A percentile compares a stretch with the other conserved stretches of the same genome.
Conservation (phyloP, 176 grass and related monocot species). For the Aegilops umbellulata region DNA sequence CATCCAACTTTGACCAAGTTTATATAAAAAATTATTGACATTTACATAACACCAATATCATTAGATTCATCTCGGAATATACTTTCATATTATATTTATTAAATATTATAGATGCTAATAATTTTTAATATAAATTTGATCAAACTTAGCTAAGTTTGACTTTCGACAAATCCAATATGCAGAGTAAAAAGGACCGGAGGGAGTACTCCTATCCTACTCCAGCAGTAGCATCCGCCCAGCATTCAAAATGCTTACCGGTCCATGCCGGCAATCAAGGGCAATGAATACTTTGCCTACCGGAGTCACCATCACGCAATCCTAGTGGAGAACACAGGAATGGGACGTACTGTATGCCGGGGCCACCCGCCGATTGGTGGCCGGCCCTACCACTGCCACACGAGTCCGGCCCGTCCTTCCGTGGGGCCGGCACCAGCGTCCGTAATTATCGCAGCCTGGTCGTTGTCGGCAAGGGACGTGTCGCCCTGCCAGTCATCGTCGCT, state of each 20-base stretch:
- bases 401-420: neutral
- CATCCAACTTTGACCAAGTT: no score
- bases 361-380: neutral
- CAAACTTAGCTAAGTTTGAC: no score
- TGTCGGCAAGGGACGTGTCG: conserved; percentile 40
- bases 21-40: no score
- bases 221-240: neutral
- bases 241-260: neutral
- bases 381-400: neutral
- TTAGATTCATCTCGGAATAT: no score
- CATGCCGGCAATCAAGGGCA: neutral
- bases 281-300: neutral
- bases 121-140: no score
- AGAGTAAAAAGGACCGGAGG: no score
- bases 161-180: no score
- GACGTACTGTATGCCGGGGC: neutral
- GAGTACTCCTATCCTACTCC: neutral
- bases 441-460: conserved; percentile 28
- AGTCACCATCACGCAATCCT: neutral
- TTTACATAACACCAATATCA: no score
- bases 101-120: no score
- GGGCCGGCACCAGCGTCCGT: conserved; percentile 29
- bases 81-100: no score
- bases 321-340: neutral
- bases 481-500: neutral